phyloP scores from a whole-genome alignment of 176 grass and related monocot genomes.

The Hyparrhenia diplandra region DNA sequence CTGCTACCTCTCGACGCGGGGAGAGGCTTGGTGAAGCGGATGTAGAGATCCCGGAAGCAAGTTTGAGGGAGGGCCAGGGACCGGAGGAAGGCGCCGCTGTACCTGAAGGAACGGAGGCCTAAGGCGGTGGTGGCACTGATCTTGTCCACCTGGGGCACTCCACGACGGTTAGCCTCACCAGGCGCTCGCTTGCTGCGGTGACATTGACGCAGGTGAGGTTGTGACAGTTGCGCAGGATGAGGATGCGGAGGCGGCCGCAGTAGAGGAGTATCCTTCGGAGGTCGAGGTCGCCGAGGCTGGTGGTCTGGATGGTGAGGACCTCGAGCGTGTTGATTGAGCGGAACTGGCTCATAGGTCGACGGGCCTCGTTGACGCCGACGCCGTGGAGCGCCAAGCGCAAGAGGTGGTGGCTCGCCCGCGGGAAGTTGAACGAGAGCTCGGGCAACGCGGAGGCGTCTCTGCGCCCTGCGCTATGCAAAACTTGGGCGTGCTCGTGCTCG shows the following conservation, averaged over 20 bases:
- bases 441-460: neutral
- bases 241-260: constrained; percentile 30
- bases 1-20: neutral
- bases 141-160: constrained; percentile 22
- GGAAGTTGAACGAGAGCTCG: neutral
- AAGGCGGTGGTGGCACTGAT: neutral
- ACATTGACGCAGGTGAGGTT: constrained; percentile 32
- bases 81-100: no score
- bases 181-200: neutral
- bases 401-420: neutral
- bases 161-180: constrained; percentile 42
- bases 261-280: constrained; percentile 13
- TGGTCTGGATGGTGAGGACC: neutral
- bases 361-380: neutral
- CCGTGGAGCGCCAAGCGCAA: constrained; percentile 32
- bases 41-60: constrained; percentile 31
- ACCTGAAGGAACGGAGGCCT: neutral
- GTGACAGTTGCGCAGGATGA: constrained; percentile 26
- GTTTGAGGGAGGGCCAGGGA: no score
- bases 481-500: neutral
- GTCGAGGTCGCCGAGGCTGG: neutral
- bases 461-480: no score
- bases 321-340: no score
- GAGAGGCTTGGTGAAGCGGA: constrained; percentile 1
- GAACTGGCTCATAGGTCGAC: no score